Conservation (phyloP, 345 rosid species). For the Pistacia vera region DNA sequence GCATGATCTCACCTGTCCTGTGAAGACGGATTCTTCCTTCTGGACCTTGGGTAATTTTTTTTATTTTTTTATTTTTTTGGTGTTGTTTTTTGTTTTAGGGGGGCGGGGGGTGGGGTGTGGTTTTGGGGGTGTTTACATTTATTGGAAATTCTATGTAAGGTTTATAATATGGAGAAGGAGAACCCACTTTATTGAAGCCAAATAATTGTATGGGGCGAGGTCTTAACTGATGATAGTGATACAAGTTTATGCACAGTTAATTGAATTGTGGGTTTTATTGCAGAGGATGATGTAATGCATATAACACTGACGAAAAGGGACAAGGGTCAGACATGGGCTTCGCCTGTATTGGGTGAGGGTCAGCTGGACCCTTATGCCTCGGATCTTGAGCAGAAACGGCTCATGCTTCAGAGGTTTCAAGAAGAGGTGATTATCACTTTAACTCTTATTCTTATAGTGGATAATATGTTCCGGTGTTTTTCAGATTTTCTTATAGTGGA, state of each 20-base stretch:
- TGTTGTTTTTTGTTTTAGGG: not conserved
- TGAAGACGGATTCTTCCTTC: conserved; percentile 90
- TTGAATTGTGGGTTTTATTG: conserved; percentile 17
- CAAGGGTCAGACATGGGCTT: conserved; percentile 90
- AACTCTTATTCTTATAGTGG: not conserved
- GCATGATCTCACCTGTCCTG: conserved; percentile 77
- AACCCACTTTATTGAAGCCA: not conserved
- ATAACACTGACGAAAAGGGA: conserved; percentile 86
- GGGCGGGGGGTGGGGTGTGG: too few species aligned
- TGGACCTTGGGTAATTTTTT: conserved; percentile 73
- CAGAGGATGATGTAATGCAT: conserved; percentile 90
- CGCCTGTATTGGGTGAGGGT: conserved; percentile 81
- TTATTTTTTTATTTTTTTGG: not conserved
- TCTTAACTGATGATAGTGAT: not conserved
- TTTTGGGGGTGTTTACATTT: not conserved
- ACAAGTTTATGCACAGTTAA: not conserved
- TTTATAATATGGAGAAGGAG: not conserved
- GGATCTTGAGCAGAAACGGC: conserved; percentile 84
- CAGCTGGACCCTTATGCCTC: conserved; percentile 68
- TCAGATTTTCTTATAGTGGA: not conserved
- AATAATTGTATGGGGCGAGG: too few species aligned
- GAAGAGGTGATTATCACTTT: conserved; percentile 63
- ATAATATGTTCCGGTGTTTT: not conserved
- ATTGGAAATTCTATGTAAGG: not conserved
- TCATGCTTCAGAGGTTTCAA: conserved; percentile 96